Conservation (phyloP, 208 protist species). For the Lotmaria passim region DNA sequence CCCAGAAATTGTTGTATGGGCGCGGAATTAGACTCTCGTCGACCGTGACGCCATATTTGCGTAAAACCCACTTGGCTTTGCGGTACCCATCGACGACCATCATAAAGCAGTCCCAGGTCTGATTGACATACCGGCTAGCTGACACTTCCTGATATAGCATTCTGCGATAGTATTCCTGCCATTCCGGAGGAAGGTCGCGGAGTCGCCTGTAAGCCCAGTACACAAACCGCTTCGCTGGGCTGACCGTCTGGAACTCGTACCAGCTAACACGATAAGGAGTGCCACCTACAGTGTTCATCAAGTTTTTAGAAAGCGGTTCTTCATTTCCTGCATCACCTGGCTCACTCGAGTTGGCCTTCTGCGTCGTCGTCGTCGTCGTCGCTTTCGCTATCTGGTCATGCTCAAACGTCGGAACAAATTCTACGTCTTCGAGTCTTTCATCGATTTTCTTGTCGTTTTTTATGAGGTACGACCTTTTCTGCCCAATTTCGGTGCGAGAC, state of each 20-base stretch:
- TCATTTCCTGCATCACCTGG: background rate
- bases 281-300: slow-evolving; percentile 55
- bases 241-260: slow-evolving; percentile 73
- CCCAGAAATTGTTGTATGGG: slow-evolving; percentile 93
- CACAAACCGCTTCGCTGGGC: slow-evolving; percentile 77
- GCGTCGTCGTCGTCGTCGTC: too few relatives aligned
- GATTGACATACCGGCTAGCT: slow-evolving; percentile 81
- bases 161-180: slow-evolving; percentile 85
- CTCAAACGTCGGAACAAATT: slow-evolving; percentile 35
- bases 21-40: slow-evolving; percentile 83
- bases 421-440: slow-evolving; percentile 25
- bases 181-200: slow-evolving; percentile 80
- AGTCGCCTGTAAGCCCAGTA: slow-evolving; percentile 87
- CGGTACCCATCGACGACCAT: slow-evolving; percentile 90
- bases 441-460: slow-evolving; percentile 28
- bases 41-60: slow-evolving; percentile 74
- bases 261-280: slow-evolving; percentile 82
- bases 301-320: slow-evolving; percentile 62
- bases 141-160: slow-evolving; percentile 87
- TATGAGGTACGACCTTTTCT: slow-evolving; percentile 15
- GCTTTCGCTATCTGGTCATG: slow-evolving; percentile 15
- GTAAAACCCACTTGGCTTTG: slow-evolving; percentile 87
- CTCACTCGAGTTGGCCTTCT: background rate
- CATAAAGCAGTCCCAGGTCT: slow-evolving; percentile 92
- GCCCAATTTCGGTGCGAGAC: background rate